Base-by-base conservation (phyloP, 2,329 filamentous ascomycete species). In the Verticillium longisporum region DNA sequence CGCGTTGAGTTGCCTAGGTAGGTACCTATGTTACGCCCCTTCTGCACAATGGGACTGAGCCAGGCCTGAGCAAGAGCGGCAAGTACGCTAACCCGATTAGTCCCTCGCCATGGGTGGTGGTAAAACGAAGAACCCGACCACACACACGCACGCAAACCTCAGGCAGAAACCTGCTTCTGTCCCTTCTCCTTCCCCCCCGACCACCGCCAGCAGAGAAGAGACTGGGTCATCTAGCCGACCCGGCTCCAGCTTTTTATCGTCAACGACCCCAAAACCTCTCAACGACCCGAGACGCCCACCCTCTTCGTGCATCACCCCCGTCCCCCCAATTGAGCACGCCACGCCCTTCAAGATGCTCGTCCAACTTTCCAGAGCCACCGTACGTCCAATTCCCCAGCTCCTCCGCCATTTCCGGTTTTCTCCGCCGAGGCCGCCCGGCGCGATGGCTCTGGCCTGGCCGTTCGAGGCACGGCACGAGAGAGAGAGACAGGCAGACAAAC, bases 361-460 rank as follows among this genome's bases (percentile, higher is more conserved):
- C 70, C 80, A 82, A 74, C 73, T 84, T 64, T 78, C 80, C 71
- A 77, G 83, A 77, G 77, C 76, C 73, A 79, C 83, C 75, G 84
- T 86, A 80, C 69, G 82, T 78, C 59, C 38, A 64, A 33, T 18
- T 26, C 26, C 26, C 60, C 32, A 50, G n/a, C 26, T 45, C 34
- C 13, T 41, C 41, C 36, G 41, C 21, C 41, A 21, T 9, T 26
- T 26, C 26, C 26, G 37, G 21, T 50, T 60, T 59, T 31, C 34
- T 33, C 26, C 37, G 37, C 45, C 26, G 26, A 26, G 26, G 26
- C 34, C 9, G 21, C 11, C 18, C 54, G 54, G 55, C 36, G 34
- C 50, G 62, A 34, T 26, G 38, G 50, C 41, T 9, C 45, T 38
- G 55, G 37, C 11, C 38, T 57, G 26, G 26, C 26, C 26, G 26